Evolutionary conservation across 2,329 filamentous ascomycete genomes (phyloP).

Genomic region (Cercospora zeina): DNA sequence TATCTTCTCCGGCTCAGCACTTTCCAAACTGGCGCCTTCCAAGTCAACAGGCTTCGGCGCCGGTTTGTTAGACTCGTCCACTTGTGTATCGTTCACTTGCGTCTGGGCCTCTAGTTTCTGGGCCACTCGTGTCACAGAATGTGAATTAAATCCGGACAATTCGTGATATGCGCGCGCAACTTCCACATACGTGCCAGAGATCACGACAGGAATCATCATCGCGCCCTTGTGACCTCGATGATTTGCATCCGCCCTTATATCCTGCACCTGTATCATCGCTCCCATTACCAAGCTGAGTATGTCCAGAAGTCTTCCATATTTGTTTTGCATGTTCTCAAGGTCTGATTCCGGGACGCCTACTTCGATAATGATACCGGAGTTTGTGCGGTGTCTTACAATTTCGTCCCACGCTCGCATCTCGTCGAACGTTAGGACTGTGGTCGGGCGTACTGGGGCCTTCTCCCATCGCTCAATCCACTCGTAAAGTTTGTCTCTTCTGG

Average conservation of each 20-base stretch:
- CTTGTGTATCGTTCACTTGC: not conserved
- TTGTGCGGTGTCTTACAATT: slow-evolving; percentile 28
- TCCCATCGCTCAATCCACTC: not conserved
- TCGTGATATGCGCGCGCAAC: not conserved
- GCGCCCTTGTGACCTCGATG: not conserved
- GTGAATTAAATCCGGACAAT: not conserved
- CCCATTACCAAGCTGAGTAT: slow-evolving; percentile 10
- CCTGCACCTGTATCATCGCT: slow-evolving; percentile 24
- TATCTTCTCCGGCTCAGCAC: no score
- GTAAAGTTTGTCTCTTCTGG: not conserved
- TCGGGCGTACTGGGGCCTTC: slow-evolving; percentile 14
- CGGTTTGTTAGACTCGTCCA: not conserved
- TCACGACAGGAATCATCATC: slow-evolving; percentile 19
- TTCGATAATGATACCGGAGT: slow-evolving; percentile 27
- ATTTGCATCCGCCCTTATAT: slow-evolving; percentile 4
- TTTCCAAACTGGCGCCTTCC: not conserved
- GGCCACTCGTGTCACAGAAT: not conserved
- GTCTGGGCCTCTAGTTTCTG: no score
- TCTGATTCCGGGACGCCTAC: slow-evolving; percentile 17
- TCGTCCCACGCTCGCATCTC: slow-evolving; percentile 22
- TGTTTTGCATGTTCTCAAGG: slow-evolving; percentile 7
- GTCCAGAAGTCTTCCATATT: slow-evolving; percentile 14
- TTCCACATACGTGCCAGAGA: slow-evolving; percentile 27
- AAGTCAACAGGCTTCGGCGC: not conserved
- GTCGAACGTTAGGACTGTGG: slow-evolving; percentile 24